Evolutionary conservation across 345 rosid genomes (phyloP), one percentile per base, ranked within the genome.

Genomic region (Acer negundo): DNA sequence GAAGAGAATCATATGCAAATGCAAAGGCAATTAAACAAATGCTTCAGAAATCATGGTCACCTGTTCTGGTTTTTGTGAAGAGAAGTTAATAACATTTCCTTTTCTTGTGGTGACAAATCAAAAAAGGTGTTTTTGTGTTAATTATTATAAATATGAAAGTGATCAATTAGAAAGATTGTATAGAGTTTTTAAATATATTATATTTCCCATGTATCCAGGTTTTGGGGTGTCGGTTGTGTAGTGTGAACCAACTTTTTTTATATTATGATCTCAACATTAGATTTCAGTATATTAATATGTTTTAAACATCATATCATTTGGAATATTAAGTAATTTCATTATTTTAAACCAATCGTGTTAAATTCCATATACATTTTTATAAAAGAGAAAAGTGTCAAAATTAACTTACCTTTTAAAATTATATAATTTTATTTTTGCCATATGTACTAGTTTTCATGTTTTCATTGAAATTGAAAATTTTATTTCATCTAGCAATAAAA

Each of bases 71-170:
- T 7, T 62, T 62, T 22, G 15, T 35, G 16, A 26, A 7, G 2
- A 62, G 17, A 26, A 62, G 40, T 23, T 63, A 23, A 51, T 51
- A 3, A 23, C 9, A 47, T 26, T 24, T 66, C 78, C 38, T 75
- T 75, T 19, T n/a, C 46, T 75, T 35, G 31, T 53, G 67, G 56
- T 67, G 20, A 76, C 61, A 6, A 58, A 22, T 58, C 46, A 61
- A 28, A 61, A 42, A 6, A 69, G 51, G 72, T 49, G 72, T 68
- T 53, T 2, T 24, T 4, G 24, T 3, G 3, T n/a, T 51, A 6
- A 2, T n/a, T 51, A 10, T 35, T 63, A 23, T 8, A 38, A 70
- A 62, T 59, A 38, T 65, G 6, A 26, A 46, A 55, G 19, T 4
- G 40, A 28, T 46, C 6, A 69, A 22, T 7, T 42, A 62, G 4